Conservation (phyloP, 2,329 filamentous ascomycete genomes). For the Penicillium griseofulvum region DNA sequence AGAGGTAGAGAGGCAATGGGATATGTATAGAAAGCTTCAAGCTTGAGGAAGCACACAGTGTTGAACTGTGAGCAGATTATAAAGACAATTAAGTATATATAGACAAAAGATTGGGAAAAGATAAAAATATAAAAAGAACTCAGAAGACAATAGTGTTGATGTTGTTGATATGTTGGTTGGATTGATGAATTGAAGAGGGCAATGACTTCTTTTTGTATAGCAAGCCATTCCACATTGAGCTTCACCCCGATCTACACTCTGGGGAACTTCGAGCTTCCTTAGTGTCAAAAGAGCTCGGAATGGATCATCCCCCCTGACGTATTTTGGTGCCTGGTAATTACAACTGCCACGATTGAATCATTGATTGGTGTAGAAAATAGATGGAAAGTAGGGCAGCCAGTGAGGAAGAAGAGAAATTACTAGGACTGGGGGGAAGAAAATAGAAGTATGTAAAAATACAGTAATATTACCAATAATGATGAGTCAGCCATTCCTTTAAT, state of each 20-base stretch:
- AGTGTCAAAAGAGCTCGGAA: slow-evolving; percentile 20
- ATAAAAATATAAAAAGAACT: background rate
- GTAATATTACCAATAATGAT: slow-evolving; percentile 19
- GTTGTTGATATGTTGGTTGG: slow-evolving; percentile 2
- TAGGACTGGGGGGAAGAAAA: background rate
- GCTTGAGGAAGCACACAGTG: slow-evolving; percentile 17
- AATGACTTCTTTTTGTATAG: slow-evolving; percentile 24
- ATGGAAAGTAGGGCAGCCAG: slow-evolving; percentile 24
- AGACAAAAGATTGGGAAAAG: slow-evolving; percentile 1
- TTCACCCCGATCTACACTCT: slow-evolving; percentile 25
- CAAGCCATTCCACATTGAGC: slow-evolving; percentile 25
- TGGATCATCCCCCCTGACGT: slow-evolving; percentile 26
- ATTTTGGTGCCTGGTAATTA: slow-evolving; percentile 26
- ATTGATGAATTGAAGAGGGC: slow-evolving; percentile 6
- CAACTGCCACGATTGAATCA: background rate
- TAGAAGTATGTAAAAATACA: background rate
- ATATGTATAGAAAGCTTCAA: slow-evolving; percentile 8
- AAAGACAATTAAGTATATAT: slow-evolving; percentile 1
- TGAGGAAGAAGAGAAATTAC: background rate
- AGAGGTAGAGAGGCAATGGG: background rate
- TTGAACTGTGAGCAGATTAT: slow-evolving; percentile 23
- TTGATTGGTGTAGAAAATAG: slow-evolving; percentile 12
- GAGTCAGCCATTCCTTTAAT: slow-evolving; percentile 25
- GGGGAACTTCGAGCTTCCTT: slow-evolving; percentile 16
- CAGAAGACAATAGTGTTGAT: slow-evolving; percentile 1